Evolutionary conservation across 192 early-diverging fungal genomes (phyloP), one percentile per base, ranked within the genome.

Genomic region (Coemansia aciculifera): DNA sequence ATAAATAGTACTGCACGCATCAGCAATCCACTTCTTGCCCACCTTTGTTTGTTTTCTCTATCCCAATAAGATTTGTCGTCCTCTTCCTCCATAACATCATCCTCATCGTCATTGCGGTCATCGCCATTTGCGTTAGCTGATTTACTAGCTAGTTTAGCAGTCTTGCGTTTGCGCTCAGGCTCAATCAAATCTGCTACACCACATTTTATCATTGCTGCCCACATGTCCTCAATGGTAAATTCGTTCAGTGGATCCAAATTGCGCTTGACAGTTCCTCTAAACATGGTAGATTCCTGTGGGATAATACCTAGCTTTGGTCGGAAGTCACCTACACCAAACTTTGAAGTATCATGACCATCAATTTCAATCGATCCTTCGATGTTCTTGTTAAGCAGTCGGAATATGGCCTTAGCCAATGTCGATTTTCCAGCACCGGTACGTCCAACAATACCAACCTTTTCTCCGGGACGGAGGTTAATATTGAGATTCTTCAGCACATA

Each of bases 341-440:
- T 71, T 3, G 81, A 68, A 39, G 91, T 91, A 69, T 93, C 87
- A 11, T 88, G 63, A 11, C 86, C 91, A 69, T 94, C 94, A 62
- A 94, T 88, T 2, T 46, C 12, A 54, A 94, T 93, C 1, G 71
- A 65, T 0, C 93, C 92, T 3, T 29, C 27, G 5, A 40, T 39
- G 0, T 68, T 43, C 21, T 23, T 84, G 63, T 89, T 86, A 21
- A 87, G 78, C 7, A 93, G 68, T 15, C 92, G 85, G 70, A 94
- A 92, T 10, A 92, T 72, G 0, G 89, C 70, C 3, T 74, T 76
- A 17, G 90, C 79, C 64, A 93, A 78, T 32, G 83, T 85, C 27
- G 75, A 75, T 48, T 90, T 92, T 17, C 90, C 89, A 19, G 90
- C 90, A 9, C 92, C 92, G 7, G 92, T 92, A 2, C 94, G 81